Conservation (phyloP, 495 filamentous ascomycete species). For the Hypoxylon trugodes region DNA sequence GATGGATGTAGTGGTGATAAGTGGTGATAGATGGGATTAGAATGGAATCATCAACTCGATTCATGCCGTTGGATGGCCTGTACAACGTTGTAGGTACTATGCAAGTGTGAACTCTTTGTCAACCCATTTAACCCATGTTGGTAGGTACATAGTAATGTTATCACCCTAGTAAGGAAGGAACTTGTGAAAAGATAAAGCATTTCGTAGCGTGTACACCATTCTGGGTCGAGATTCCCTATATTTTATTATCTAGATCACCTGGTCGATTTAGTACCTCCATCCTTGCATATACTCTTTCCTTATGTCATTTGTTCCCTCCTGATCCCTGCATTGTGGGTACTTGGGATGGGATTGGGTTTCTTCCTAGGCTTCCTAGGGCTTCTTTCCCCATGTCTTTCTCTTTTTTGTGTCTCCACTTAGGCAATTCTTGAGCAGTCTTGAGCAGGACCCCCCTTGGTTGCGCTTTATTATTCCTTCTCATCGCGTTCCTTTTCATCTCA, state of each 20-base stretch:
- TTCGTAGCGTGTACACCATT: slow-evolving; percentile 18
- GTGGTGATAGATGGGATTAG: too few relatives aligned
- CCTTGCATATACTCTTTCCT: slow-evolving; percentile 11
- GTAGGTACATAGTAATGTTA: too few relatives aligned
- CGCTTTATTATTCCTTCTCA: slow-evolving; percentile 39
- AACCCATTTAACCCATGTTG: slow-evolving; percentile 5
- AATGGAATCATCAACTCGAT: slow-evolving; percentile 7
- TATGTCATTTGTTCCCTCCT: slow-evolving; percentile 18
- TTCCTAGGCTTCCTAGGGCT: slow-evolving; percentile 17
- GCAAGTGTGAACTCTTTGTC: slow-evolving; percentile 3
- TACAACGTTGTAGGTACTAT: too few relatives aligned
- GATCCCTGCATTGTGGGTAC: slow-evolving; percentile 25
- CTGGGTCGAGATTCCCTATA: background rate
- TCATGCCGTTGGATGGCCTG: slow-evolving; percentile 3
- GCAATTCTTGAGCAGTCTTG: too few relatives aligned
- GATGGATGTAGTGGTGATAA: background rate
- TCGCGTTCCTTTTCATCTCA: slow-evolving; percentile 37
- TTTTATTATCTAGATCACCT: background rate
- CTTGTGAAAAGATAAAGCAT: background rate
- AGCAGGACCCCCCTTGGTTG: slow-evolving; percentile 22
- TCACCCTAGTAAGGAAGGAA: background rate
- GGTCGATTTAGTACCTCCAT: slow-evolving; percentile 16
- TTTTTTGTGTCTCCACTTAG: slow-evolving; percentile 4
- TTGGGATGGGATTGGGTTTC: slow-evolving; percentile 4
- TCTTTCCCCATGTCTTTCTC: slow-evolving; percentile 26